These are phyloP conservation scores for Russula griseocarnosa DNA, from an alignment of 768 basidiomycete species.

Conservation along the genomic window DNA sequence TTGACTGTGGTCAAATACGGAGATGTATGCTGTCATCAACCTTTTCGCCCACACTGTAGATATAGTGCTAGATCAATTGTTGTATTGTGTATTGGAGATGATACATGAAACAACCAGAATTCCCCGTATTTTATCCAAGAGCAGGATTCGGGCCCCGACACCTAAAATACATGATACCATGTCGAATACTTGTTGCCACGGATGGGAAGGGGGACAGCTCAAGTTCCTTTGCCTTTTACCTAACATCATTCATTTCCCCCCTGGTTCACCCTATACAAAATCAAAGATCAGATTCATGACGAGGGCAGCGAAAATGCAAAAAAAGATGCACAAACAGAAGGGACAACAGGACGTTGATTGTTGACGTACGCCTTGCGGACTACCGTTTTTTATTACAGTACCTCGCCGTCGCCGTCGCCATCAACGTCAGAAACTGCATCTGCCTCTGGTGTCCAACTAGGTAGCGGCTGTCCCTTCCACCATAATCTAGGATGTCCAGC, in stretches of 20 bases:
- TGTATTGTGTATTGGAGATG: neutral
- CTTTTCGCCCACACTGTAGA: neutral
- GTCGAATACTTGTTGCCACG: too few relatives aligned
- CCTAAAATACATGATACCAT: neutral
- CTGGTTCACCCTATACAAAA: too few relatives aligned
- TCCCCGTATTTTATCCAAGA: neutral
- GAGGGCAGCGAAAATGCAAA: too few relatives aligned
- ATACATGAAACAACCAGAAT: neutral
- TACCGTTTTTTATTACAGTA: neutral
- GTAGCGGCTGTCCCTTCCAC: slow-evolving; percentile 39
- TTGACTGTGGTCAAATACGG: too few relatives aligned
- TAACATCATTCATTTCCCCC: too few relatives aligned
- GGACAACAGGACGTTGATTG: neutral
- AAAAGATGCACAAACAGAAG: too few relatives aligned
- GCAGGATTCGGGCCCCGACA: neutral
- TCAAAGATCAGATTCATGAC: too few relatives aligned
- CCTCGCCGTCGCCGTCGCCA: neutral
- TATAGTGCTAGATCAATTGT: neutral
- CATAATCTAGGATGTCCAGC: slow-evolving; percentile 43
- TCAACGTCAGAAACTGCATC: neutral
- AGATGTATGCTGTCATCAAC: neutral
- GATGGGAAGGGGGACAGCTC: too few relatives aligned
- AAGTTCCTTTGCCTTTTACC: too few relatives aligned
- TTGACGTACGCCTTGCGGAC: neutral
- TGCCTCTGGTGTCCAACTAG: slow-evolving; percentile 37